Conservation (phyloP, 2,329 filamentous ascomycete species). For the Fusarium proliferatum region DNA sequence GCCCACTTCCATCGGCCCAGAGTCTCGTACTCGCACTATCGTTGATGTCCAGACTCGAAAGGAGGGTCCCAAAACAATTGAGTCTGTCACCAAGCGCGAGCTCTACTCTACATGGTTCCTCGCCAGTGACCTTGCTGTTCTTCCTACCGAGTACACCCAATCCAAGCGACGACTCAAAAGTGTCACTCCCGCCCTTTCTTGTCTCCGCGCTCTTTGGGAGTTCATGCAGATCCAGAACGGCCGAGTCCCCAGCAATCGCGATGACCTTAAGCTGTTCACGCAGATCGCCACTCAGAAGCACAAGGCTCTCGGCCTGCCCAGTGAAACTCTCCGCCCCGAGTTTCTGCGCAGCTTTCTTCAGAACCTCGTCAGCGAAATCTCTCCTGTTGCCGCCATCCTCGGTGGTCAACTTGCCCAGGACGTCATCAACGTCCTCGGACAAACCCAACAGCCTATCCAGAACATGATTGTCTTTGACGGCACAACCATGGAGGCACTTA, state of each 20-base stretch:
- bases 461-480: slow-evolving; percentile 95
- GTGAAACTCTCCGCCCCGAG: slow-evolving; percentile 73
- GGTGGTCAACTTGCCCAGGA: slow-evolving; percentile 94
- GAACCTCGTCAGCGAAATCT: slow-evolving; percentile 85
- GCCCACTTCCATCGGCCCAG: slow-evolving; percentile 67
- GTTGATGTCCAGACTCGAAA: slow-evolving; percentile 77
- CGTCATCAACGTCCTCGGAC: slow-evolving; percentile 94
- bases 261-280: slow-evolving; percentile 82
- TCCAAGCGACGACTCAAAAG: slow-evolving; percentile 76
- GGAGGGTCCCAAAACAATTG: slow-evolving; percentile 75
- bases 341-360: slow-evolving; percentile 87
- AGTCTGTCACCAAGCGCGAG: slow-evolving; percentile 92
- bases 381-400: slow-evolving; percentile 87
- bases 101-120: slow-evolving; percentile 88
- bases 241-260: slow-evolving; percentile 65
- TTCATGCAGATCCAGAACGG: slow-evolving; percentile 69
- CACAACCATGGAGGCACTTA: slow-evolving; percentile 78
- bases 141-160: slow-evolving; percentile 74
- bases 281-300: slow-evolving; percentile 82
- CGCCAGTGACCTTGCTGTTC: slow-evolving; percentile 79
- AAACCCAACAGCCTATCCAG: slow-evolving; percentile 93
- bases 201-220: slow-evolving; percentile 89
- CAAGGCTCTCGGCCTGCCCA: slow-evolving; percentile 75
- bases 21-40: slow-evolving; percentile 83
- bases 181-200: slow-evolving; percentile 87